Conservation (phyloP, 225 moss, liverwort and hornwort species). For the Straminergon stramineum region DNA sequence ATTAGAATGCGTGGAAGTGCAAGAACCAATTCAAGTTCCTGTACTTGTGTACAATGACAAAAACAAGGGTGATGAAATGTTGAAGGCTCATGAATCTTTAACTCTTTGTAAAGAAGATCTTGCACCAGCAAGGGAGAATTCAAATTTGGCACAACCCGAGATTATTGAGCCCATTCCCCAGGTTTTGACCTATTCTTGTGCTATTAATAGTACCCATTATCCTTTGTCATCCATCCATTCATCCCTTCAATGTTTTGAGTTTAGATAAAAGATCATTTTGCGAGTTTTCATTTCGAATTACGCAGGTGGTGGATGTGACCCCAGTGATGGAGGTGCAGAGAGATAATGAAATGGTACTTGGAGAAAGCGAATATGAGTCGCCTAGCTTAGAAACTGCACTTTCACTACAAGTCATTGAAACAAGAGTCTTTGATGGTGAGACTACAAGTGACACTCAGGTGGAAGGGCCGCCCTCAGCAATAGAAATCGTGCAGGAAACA, state of each 20-base stretch:
- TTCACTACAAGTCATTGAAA: not conserved
- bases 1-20: not conserved
- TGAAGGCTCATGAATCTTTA: not conserved
- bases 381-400: not conserved
- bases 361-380: not conserved
- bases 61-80: not conserved
- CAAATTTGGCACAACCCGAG: not conserved
- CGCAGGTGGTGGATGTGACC: not conserved
- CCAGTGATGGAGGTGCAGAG: not conserved
- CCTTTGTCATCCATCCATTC: not conserved
- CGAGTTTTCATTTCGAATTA: not conserved
- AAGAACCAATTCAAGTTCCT: not conserved
- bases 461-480: not conserved
- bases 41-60: not conserved
- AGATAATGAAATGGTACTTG: slow-evolving; percentile 1
- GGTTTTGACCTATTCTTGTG: not conserved
- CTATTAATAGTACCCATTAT: not conserved
- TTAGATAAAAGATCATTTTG: not conserved
- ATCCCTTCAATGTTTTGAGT: not conserved
- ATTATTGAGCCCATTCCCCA: not conserved
- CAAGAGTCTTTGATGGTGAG: not conserved
- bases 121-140: not conserved
- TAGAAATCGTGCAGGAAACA: not conserved
- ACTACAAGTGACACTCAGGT: not conserved
- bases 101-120: not conserved